phyloP scores from a whole-genome alignment of 78 protist species.

The Isochrysis galbana region DNA sequence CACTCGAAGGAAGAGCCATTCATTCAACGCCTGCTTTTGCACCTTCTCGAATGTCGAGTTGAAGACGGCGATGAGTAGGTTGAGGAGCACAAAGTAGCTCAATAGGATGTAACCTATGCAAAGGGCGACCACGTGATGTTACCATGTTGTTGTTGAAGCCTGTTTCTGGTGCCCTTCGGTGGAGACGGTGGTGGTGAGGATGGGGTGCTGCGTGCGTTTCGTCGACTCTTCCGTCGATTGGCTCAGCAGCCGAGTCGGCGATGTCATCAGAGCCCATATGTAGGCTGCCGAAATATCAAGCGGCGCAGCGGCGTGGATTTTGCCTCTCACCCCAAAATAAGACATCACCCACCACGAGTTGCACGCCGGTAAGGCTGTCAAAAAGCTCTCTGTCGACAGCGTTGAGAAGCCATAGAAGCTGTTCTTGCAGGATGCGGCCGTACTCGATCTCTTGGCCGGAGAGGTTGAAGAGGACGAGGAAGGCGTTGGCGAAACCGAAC shows the following conservation, averaged over 20 bases:
- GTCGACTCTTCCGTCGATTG: too few species aligned
- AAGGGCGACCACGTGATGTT: too few species aligned
- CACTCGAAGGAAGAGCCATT: neutral
- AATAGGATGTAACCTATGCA: neutral
- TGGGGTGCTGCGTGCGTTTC: too few species aligned
- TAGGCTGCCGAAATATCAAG: too few species aligned
- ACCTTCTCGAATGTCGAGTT: neutral
- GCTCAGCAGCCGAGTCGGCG: too few species aligned
- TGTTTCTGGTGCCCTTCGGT: too few species aligned
- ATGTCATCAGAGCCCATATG: too few species aligned
- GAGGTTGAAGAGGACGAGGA: neutral
- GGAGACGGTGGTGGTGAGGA: too few species aligned
- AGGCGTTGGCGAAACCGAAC: neutral
- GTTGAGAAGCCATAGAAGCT: neutral
- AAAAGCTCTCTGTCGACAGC: neutral
- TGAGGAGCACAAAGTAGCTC: neutral
- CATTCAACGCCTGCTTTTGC: neutral
- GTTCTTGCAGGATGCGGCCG: neutral
- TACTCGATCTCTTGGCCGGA: neutral
- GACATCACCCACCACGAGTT: neutral
- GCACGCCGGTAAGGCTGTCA: neutral
- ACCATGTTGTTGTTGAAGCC: too few species aligned
- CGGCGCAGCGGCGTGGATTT: too few species aligned
- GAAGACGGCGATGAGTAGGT: constrained; percentile 4
- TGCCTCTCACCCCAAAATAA: neutral